Evolutionary conservation across 768 basidiomycete genomes (phyloP).

Genomic region (Russula virescens): DNA sequence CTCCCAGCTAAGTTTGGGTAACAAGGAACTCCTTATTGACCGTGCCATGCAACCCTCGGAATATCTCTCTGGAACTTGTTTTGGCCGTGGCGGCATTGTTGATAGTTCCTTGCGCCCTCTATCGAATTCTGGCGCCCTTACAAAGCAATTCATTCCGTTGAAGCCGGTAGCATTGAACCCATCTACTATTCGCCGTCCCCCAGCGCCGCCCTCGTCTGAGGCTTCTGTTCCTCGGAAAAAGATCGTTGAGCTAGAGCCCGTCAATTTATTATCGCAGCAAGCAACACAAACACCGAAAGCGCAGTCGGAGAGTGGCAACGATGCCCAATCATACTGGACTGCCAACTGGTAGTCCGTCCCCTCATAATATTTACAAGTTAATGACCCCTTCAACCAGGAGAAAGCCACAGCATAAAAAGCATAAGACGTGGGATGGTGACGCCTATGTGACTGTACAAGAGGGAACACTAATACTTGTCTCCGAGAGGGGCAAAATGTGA

Average conservation of each 20-base stretch:
- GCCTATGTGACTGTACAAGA: conserved; percentile 50
- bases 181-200: conserved; percentile 24
- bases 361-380: neutral
- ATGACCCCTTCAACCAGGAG: conserved; percentile 44
- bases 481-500: conserved; percentile 68
- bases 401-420: conserved; percentile 65
- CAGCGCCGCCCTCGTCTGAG: conserved; percentile 18
- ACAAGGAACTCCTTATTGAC: conserved; percentile 64
- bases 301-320: conserved; percentile 17
- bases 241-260: conserved; percentile 38
- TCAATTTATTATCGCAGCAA: conserved; percentile 25
- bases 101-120: conserved; percentile 24
- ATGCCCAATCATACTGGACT: conserved; percentile 48
- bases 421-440: conserved; percentile 85
- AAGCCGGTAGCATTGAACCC: conserved; percentile 30
- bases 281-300: conserved; percentile 7
- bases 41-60: conserved; percentile 47
- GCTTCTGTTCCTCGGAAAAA: conserved; percentile 28
- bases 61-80: conserved; percentile 61
- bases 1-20: conserved; percentile 38
- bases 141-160: conserved; percentile 31
- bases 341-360: conserved; percentile 53
- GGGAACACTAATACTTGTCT: conserved; percentile 53
- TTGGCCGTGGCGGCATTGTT: conserved; percentile 36
- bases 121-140: conserved; percentile 29